phyloP scores from a whole-genome alignment of 2,329 filamentous ascomycete genomes.

The Alternaria longipes region DNA sequence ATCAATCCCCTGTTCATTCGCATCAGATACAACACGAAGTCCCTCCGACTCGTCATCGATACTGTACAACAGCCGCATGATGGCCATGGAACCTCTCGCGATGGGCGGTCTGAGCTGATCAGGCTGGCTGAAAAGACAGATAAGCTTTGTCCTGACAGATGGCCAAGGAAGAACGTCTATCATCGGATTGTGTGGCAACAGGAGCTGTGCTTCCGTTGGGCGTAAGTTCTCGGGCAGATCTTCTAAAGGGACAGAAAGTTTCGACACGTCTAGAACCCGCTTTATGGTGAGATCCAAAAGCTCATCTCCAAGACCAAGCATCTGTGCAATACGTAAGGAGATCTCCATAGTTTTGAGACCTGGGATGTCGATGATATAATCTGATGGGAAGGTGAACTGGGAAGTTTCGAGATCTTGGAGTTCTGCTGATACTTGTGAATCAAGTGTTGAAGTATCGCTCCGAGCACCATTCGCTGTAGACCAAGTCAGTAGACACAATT shows the following conservation, averaged over 20 bases:
- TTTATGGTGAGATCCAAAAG: neutral
- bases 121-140: neutral
- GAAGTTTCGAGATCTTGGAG: neutral
- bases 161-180: conserved; percentile 2
- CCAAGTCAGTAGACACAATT: neutral
- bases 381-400: conserved; percentile 5
- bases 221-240: neutral
- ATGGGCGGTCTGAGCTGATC: neutral
- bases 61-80: neutral
- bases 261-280: neutral
- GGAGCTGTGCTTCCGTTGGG: neutral
- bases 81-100: neutral
- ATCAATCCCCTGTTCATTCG: neutral
- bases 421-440: neutral
- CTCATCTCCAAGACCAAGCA: neutral
- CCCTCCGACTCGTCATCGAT: neutral
- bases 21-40: neutral
- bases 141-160: conserved; percentile 1
- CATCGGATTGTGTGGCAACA: neutral
- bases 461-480: neutral
- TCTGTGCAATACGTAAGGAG: neutral
- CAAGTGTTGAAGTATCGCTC: neutral
- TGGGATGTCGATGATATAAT: neutral
- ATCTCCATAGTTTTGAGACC: neutral
- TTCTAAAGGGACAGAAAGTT: neutral